Conservation (phyloP, 805 yeast species). For the Pichia californica region DNA sequence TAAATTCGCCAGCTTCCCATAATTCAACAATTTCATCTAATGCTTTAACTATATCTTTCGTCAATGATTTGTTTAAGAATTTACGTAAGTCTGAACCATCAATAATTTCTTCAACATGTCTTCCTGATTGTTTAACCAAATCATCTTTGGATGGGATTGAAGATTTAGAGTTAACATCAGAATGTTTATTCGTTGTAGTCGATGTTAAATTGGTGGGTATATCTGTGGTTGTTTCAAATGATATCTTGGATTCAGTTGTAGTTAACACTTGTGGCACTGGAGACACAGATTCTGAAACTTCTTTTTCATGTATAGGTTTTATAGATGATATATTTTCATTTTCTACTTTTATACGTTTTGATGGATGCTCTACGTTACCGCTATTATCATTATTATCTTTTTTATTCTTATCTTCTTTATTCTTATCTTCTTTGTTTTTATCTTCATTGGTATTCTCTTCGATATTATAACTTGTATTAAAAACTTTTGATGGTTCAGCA, state of each 20-base stretch:
- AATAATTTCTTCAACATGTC: slow-evolving; percentile 34
- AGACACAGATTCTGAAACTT: slow-evolving; percentile 20
- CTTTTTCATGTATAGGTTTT: too few relatives aligned
- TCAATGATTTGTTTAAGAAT: slow-evolving; percentile 42
- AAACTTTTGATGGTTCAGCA: background rate
- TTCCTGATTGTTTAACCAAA: slow-evolving; percentile 9
- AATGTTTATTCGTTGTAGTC: background rate
- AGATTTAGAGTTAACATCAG: background rate
- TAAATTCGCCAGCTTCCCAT: slow-evolving; percentile 19
- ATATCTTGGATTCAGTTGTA: background rate
- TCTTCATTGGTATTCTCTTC: background rate
- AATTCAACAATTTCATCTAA: slow-evolving; percentile 26
- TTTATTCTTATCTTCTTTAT: too few relatives aligned
- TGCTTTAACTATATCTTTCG: slow-evolving; percentile 39
- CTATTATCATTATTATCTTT: too few relatives aligned
- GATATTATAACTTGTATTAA: background rate
- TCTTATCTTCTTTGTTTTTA: too few relatives aligned
- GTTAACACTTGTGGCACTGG: slow-evolving; percentile 20
- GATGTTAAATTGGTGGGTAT: slow-evolving; percentile 7
- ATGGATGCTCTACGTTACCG: background rate
- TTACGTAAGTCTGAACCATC: slow-evolving; percentile 49
- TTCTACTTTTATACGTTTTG: background rate
- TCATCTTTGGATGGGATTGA: slow-evolving; percentile 3
- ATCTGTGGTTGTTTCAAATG: background rate
- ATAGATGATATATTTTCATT: too few relatives aligned